phyloP scores from a whole-genome alignment of 2,329 filamentous ascomycete species.

The Stachybotrys chartarum region DNA sequence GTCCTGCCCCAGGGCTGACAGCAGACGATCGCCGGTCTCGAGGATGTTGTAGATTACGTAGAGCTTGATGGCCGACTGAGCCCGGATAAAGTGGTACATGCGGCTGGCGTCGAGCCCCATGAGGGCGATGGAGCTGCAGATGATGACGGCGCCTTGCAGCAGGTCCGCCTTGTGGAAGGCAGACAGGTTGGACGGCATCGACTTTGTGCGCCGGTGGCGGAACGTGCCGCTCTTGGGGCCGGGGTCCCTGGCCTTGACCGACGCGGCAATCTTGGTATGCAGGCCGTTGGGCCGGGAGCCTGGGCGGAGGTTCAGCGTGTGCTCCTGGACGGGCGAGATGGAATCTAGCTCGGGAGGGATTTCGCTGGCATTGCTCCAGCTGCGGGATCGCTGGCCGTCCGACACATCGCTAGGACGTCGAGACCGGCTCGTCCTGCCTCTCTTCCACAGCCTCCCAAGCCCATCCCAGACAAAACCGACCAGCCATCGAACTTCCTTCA shows the following conservation, averaged over 20 bases:
- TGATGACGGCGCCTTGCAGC: slow-evolving; percentile 80
- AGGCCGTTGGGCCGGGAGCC: slow-evolving; percentile 4
- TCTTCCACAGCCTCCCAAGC: slow-evolving; percentile 68
- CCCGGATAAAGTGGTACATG: slow-evolving; percentile 97
- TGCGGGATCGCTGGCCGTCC: slow-evolving; percentile 30
- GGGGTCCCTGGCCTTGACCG: slow-evolving; percentile 10
- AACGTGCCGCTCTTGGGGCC: slow-evolving; percentile 27
- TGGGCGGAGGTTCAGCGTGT: slow-evolving; percentile 3
- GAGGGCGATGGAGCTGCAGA: slow-evolving; percentile 75
- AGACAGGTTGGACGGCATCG: slow-evolving; percentile 74
- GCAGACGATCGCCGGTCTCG: slow-evolving; percentile 82
- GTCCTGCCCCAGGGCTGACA: slow-evolving; percentile 90
- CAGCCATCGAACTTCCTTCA: slow-evolving; percentile 65
- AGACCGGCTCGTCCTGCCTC: slow-evolving; percentile 38
- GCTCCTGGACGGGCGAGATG: slow-evolving; percentile 6
- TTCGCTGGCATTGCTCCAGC: slow-evolving; percentile 27
- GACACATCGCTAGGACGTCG: slow-evolving; percentile 23
- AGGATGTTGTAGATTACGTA: slow-evolving; percentile 99
- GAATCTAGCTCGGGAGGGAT: slow-evolving; percentile 9
- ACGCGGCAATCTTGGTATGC: slow-evolving; percentile 7
- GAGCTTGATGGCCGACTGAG: slow-evolving; percentile 93
- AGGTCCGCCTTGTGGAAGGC: slow-evolving; percentile 93
- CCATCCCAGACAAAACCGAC: slow-evolving; percentile 73
- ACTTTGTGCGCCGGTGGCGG: slow-evolving; percentile 69
- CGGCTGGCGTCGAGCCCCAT: slow-evolving; percentile 91